Evolutionary conservation across 1,284 basidiomycete genomes (phyloP).

Genomic region (Trichosporon ovoides): DNA sequence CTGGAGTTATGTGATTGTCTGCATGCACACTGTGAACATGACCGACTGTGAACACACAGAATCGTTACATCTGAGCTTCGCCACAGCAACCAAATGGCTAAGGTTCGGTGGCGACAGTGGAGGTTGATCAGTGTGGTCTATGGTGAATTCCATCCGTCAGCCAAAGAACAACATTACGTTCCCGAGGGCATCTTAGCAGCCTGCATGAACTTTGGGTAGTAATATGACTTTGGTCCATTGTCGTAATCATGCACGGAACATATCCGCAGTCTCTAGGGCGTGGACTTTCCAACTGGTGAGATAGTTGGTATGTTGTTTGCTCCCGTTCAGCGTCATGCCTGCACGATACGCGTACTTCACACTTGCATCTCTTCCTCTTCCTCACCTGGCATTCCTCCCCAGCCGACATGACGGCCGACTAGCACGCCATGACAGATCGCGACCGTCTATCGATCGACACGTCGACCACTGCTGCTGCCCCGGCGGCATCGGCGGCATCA

Average conservation of each 20-base stretch:
- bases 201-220: not conserved
- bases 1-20: not conserved
- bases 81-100: not conserved
- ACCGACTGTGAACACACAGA: not conserved
- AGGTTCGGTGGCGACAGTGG: not conserved
- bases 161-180: not conserved
- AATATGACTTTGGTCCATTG: no score
- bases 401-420: not conserved
- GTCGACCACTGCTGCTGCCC: constrained; percentile 8
- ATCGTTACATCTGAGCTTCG: not conserved
- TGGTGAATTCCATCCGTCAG: not conserved
- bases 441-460: constrained; percentile 5
- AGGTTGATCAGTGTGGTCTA: not conserved
- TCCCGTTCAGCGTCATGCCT: not conserved
- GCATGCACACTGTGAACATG: not conserved
- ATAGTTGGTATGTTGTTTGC: not conserved
- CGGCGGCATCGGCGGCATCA: not conserved
- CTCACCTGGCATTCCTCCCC: not conserved
- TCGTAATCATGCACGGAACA: no score
- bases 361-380: not conserved
- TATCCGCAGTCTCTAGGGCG: no score
- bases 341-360: not conserved
- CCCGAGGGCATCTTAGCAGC: not conserved
- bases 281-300: no score
- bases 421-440: not conserved